A percentile compares a stretch with the other conserved stretches of the same genome.
Conservation (phyloP, 2,329 filamentous ascomycete species). For the Ramularia endophylla region DNA sequence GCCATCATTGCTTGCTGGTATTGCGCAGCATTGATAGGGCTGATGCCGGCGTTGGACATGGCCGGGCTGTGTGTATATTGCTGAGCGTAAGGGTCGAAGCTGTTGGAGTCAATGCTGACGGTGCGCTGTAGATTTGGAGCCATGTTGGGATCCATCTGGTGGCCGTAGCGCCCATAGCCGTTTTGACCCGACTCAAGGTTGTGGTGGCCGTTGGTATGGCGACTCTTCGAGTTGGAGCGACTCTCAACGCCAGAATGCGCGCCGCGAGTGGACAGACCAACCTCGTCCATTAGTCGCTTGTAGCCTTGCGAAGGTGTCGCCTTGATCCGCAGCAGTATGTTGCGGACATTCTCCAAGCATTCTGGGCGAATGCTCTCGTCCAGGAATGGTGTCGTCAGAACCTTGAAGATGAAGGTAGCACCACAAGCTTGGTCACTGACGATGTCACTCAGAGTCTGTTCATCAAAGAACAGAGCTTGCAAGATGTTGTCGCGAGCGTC, state of each 20-base stretch:
- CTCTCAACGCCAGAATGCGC: slow-evolving; percentile 32
- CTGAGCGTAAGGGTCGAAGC: slow-evolving; percentile 42
- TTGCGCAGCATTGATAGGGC: slow-evolving; percentile 42
- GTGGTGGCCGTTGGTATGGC: slow-evolving; percentile 27
- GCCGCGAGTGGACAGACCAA: slow-evolving; percentile 66
- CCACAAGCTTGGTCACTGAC: slow-evolving; percentile 86
- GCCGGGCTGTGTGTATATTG: slow-evolving; percentile 33
- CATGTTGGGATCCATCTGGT: slow-evolving; percentile 34
- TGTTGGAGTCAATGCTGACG: slow-evolving; percentile 45
- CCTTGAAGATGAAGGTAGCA: slow-evolving; percentile 96
- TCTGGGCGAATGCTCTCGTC: slow-evolving; percentile 84
- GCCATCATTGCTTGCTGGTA: slow-evolving; percentile 53
- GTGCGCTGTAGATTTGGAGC: slow-evolving; percentile 39
- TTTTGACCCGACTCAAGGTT: slow-evolving; percentile 27
- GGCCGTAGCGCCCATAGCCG: slow-evolving; percentile 32
- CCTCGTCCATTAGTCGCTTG: slow-evolving; percentile 98
- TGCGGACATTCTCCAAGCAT: slow-evolving; percentile 87
- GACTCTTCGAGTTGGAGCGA: slow-evolving; percentile 31
- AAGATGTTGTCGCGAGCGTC: slow-evolving; percentile 88
- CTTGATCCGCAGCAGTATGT: slow-evolving; percentile 82
- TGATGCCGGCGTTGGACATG: slow-evolving; percentile 30
- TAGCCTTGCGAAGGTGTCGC: slow-evolving; percentile 93
- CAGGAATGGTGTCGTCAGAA: slow-evolving; percentile 94
- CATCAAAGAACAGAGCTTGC: slow-evolving; percentile 88
- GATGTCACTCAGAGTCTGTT: slow-evolving; percentile 83